A percentile compares a stretch with the other conserved stretches of the same genome.
Conservation (phyloP, 179 eudicot genomes). For the Silene coronaria region DNA sequence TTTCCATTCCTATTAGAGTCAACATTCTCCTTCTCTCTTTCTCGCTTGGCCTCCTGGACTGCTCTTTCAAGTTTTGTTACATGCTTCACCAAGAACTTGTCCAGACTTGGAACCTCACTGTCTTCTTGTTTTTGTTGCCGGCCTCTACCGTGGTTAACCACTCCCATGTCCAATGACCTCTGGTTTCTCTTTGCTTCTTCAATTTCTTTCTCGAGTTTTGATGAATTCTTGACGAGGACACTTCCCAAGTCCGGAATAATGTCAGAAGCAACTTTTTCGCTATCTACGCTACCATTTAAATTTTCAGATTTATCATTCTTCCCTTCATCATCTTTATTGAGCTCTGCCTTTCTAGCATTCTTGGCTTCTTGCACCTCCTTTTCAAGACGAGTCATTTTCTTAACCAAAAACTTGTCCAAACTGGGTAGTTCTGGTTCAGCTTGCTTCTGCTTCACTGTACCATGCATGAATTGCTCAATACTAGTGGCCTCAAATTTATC, state of each 20-base stretch:
- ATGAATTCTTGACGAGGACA: constrained; percentile 45
- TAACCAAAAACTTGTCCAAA: constrained; percentile 79
- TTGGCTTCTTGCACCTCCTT: constrained; percentile 75
- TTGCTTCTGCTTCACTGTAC: constrained; percentile 28
- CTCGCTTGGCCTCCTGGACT: constrained; percentile 66
- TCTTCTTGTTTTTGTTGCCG: constrained; percentile 32
- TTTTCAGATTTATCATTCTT: constrained; percentile 11
- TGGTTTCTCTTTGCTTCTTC: constrained; percentile 43
- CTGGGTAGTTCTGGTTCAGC: constrained; percentile 58
- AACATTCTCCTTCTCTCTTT: constrained; percentile 55
- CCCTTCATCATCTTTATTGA: constrained; percentile 19
- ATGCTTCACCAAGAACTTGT: constrained; percentile 59
- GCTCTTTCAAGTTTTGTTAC: constrained; percentile 71
- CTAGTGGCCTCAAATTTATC: constrained; percentile 22
- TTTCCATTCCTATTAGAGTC: constrained; percentile 36
- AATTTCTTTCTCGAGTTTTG: constrained; percentile 53
- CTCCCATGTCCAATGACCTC: constrained; percentile 23
- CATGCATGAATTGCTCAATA: constrained; percentile 25
- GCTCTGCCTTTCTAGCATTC: constrained; percentile 44
- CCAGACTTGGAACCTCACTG: constrained; percentile 59
- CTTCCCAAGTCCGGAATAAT: constrained; percentile 40
- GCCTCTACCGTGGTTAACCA: constrained; percentile 16
- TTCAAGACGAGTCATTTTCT: constrained; percentile 71
- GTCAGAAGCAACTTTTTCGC: constrained; percentile 21
- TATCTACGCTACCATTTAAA: neutral